Conservation (phyloP, 2,329 filamentous ascomycete species). For the Fusarium cyanostomum region DNA sequence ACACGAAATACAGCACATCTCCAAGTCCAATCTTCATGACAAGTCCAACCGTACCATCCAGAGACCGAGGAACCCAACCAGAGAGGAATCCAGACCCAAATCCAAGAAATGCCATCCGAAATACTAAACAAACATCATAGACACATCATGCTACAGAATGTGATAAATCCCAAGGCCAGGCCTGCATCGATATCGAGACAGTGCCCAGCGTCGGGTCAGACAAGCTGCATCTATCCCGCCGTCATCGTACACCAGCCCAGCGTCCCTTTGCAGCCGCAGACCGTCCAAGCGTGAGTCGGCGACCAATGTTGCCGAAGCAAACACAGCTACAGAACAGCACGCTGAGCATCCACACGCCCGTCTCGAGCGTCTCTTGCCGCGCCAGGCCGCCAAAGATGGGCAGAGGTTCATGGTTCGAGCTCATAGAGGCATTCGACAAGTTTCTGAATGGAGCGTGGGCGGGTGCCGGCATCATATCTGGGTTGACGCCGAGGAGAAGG, state of each 20-base stretch:
- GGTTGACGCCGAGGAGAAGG: constrained; percentile 77
- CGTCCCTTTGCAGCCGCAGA: constrained; percentile 55
- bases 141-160: constrained; percentile 11
- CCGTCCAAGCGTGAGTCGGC: constrained; percentile 72
- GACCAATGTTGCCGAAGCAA: constrained; percentile 95
- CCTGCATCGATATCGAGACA: not conserved
- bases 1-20: constrained; percentile 4
- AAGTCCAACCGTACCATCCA: not conserved
- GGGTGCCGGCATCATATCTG: constrained; percentile 79
- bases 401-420: constrained; percentile 20
- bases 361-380: constrained; percentile 71
- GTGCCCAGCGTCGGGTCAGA: not conserved
- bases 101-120: constrained; percentile 1
- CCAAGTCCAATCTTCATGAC: constrained; percentile 14
- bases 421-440: constrained; percentile 21
- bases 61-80: not conserved
- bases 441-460: constrained; percentile 49
- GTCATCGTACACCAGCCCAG: constrained; percentile 56
- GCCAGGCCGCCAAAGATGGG: constrained; percentile 60
- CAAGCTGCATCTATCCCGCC: not conserved
- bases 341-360: constrained; percentile 89
- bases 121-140: constrained; percentile 6
- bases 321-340: constrained; percentile 95
- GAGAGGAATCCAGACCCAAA: not conserved
- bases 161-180: not conserved